These are phyloP conservation scores for Cryptococcus maquisensis DNA, from an alignment of 1,284 basidiomycete species.

Conservation along the genomic window DNA sequence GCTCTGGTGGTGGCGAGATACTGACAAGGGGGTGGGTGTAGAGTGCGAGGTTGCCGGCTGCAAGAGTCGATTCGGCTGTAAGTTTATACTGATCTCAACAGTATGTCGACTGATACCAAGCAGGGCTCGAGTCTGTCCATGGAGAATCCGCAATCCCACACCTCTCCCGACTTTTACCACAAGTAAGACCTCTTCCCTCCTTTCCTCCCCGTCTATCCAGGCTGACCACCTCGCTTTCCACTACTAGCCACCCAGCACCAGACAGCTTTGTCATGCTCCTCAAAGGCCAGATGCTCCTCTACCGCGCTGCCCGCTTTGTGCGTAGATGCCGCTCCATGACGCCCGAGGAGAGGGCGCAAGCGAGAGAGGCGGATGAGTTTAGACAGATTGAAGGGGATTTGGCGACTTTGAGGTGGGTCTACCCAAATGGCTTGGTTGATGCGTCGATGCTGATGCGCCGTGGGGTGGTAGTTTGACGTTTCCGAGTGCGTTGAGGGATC, in stretches of 20 bases:
- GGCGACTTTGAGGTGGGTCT: too few relatives aligned
- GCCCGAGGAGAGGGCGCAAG: constrained; percentile 5
- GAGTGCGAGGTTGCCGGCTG: constrained; percentile 25
- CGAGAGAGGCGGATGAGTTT: constrained; percentile 23
- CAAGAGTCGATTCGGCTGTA: constrained; percentile 23
- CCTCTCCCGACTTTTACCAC: constrained; percentile 30
- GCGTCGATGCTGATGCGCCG: too few relatives aligned
- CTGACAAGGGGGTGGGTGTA: too few relatives aligned
- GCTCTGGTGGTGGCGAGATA: background rate
- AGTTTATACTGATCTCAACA: too few relatives aligned
- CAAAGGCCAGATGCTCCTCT: constrained; percentile 33
- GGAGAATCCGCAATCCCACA: constrained; percentile 33
- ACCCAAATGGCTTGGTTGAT: too few relatives aligned
- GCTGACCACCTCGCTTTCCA: too few relatives aligned
- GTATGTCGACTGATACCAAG: too few relatives aligned
- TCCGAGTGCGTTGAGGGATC: constrained; percentile 31
- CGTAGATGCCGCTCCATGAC: constrained; percentile 15
- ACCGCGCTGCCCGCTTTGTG: constrained; percentile 27
- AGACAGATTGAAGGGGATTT: constrained; percentile 27
- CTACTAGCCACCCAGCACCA: constrained; percentile 32
- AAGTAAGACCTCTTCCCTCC: constrained; percentile 22
- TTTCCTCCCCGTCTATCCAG: too few relatives aligned
- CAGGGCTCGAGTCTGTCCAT: constrained; percentile 19
- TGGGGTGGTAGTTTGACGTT: constrained; percentile 30
- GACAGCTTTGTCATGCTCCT: constrained; percentile 34